Conservation (phyloP, 2,329 filamentous ascomycete genomes). For the Colletotrichum magnum region DNA sequence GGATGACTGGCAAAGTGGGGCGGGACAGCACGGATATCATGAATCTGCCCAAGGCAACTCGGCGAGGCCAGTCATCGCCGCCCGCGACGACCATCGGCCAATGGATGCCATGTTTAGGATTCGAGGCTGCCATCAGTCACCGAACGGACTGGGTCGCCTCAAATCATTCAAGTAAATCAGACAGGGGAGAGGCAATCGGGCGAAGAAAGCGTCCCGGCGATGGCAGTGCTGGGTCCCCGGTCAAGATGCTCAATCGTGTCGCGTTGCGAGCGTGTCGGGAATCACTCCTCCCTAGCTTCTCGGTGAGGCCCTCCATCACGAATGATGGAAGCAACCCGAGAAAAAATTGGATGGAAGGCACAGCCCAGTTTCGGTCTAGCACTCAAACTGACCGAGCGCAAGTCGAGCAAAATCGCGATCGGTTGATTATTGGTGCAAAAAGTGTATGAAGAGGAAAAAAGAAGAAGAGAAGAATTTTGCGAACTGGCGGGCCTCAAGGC, state of each 20-base stretch:
- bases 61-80: not conserved
- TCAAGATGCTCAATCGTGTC: too few species aligned
- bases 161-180: too few species aligned
- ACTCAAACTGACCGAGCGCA: slow-evolving; percentile 72
- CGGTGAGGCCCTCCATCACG: slow-evolving; percentile 28
- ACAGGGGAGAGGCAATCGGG: too few species aligned
- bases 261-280: slow-evolving; percentile 30
- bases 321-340: slow-evolving; percentile 42
- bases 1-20: not conserved
- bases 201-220: not conserved
- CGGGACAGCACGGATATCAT: not conserved
- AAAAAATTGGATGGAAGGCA: slow-evolving; percentile 44
- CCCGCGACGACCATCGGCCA: not conserved
- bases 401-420: slow-evolving; percentile 63
- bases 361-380: slow-evolving; percentile 62
- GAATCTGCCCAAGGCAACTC: not conserved
- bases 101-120: not conserved
- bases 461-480: slow-evolving; percentile 31
- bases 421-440: slow-evolving; percentile 75
- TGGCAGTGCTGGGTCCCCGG: slow-evolving; percentile 5
- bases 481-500: slow-evolving; percentile 14
- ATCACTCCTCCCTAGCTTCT: slow-evolving; percentile 35
- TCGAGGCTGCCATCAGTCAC: not conserved
- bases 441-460: slow-evolving; percentile 58
- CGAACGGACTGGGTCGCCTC: not conserved